These are phyloP conservation scores for Leccinellum albellum DNA, from an alignment of 768 basidiomycete species.

Conservation along the genomic window DNA sequence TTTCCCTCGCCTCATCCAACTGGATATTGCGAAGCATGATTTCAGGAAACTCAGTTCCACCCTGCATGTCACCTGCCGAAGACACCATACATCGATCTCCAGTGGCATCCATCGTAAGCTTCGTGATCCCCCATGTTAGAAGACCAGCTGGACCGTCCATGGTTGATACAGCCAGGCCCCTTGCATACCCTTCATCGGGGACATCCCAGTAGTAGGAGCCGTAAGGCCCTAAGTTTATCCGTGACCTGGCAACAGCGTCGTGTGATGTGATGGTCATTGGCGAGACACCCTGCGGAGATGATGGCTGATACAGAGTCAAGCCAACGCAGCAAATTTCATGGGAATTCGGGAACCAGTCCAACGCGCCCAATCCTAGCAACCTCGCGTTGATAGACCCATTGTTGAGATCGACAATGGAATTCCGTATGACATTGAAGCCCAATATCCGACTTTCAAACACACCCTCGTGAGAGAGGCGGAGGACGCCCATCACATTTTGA, in stretches of 20 bases:
- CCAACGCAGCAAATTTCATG: neutral
- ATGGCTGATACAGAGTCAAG: neutral
- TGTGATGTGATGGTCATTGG: neutral
- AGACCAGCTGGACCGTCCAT: neutral
- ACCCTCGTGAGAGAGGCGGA: neutral
- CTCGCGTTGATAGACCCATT: neutral
- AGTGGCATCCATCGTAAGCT: neutral
- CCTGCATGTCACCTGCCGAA: neutral
- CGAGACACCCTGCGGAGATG: neutral
- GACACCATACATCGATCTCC: neutral
- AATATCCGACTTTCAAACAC: neutral
- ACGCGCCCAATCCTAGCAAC: no score
- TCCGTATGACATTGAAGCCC: neutral
- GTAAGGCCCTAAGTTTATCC: no score
- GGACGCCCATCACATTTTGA: neutral
- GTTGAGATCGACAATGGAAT: neutral
- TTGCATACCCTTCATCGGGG: neutral
- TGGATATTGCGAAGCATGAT: no score
- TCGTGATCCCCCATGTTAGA: neutral
- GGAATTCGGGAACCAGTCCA: neutral
- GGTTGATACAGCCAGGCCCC: neutral
- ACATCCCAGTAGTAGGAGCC: neutral
- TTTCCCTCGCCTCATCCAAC: no score
- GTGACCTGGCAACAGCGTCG: neutral
- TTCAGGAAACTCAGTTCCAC: no score